Conservation (phyloP, 768 basidiomycete genomes). For the Amanita polypyramis region DNA sequence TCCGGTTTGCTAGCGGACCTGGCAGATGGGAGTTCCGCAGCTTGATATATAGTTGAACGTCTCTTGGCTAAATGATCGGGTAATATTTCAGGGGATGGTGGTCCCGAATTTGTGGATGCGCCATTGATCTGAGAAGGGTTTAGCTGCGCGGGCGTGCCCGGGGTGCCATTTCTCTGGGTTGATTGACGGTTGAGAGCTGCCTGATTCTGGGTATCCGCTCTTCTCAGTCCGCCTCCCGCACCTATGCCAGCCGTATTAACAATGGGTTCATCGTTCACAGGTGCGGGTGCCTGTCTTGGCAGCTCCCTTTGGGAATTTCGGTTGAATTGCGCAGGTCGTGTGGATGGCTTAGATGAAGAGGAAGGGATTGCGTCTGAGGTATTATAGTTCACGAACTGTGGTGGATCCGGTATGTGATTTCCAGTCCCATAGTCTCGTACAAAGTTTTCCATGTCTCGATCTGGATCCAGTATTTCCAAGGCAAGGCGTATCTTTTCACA, state of each 20-base stretch:
- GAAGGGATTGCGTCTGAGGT: constrained; percentile 54
- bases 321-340: constrained; percentile 45
- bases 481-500: constrained; percentile 84
- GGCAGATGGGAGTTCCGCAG: constrained; percentile 15
- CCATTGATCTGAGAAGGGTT: constrained; percentile 23
- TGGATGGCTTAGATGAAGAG: constrained; percentile 44
- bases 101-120: constrained; percentile 1
- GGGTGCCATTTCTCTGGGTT: constrained; percentile 17
- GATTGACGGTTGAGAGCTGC: constrained; percentile 21
- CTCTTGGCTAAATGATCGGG: constrained; percentile 6
- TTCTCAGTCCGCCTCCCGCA: constrained; percentile 41
- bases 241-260: constrained; percentile 65
- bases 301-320: constrained; percentile 33
- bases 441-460: constrained; percentile 82
- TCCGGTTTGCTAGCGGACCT: constrained; percentile 30
- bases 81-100: constrained; percentile 1
- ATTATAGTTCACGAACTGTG: constrained; percentile 76
- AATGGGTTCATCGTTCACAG: constrained; percentile 30
- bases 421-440: constrained; percentile 87
- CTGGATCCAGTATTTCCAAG: constrained; percentile 83
- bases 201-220: constrained; percentile 19
- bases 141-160: constrained; percentile 11
- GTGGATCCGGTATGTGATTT: constrained; percentile 78
- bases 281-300: constrained; percentile 19
- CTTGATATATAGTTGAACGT: constrained; percentile 16